Evolutionary conservation across 345 rosid genomes (phyloP), one percentile per base, ranked within the genome.

Genomic region (Gossypioides kirkii): DNA sequence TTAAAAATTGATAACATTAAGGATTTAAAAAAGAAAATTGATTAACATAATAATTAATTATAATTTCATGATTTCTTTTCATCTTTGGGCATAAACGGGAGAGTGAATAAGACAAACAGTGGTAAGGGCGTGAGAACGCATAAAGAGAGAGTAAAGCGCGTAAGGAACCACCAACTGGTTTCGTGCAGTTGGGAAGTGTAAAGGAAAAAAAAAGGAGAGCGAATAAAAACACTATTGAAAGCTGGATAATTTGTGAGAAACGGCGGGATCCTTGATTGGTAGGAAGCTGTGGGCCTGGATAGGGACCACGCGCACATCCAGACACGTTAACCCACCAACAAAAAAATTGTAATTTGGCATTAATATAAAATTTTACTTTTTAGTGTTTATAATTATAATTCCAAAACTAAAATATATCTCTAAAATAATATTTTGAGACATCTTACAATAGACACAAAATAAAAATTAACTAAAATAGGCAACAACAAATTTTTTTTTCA

Each of bases 221-320:
- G 38, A 32, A 5, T 32, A 32, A 5, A 32, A 32, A 32, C n/a
- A 32, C 38, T 7, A 32, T 0, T 32, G 20, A 7, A 14, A 61
- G 65, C 65, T 68, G 68, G 64, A 59, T 47, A 2, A 52, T 50
- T 17, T n/a, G 18, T 17, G 49, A 16, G 23, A 65, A 46, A 32
- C 53, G 8, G 38, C 43, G 22, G 38, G 63, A 58, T 61, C 22
- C 66, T 43, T 28, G 43, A 43, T 69, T 62, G 52, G 60, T 61
- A 74, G 67, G 74, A 71, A 0, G 58, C 0, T 8, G 28, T 18
- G 49, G 67, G 67, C 23, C 22, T 6, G 13, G 10, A 22, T 14
- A 13, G 67, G 75, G 77, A 56, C 74, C 59, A 53, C 18, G 41
- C 71, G 71, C 55, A 66, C 38, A 5, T 32, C 7, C 38, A 32